Percentiles rank a stretch among this genome's conserved stretches.
Evolutionary conservation across 352 stramenopile species (phyloP).

Genomic region (Phytophthora hybrid): DNA sequence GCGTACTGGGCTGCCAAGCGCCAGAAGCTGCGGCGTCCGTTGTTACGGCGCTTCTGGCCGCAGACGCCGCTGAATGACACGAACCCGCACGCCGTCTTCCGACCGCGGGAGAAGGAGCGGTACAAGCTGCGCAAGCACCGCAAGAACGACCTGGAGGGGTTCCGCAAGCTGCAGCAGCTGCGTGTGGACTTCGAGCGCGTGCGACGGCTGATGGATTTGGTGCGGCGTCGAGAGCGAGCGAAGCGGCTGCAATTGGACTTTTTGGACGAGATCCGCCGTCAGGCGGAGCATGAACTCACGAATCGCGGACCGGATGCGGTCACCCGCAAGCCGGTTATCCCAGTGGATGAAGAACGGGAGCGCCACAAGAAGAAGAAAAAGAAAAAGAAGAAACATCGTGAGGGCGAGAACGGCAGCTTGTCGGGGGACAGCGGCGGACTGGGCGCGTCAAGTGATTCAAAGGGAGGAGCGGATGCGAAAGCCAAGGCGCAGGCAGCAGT

Average conservation of each 20-base stretch:
- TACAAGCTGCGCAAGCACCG: constrained; percentile 97
- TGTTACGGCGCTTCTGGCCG: constrained; percentile 96
- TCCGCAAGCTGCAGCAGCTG: constrained; percentile 94
- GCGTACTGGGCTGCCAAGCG: constrained; percentile 97
- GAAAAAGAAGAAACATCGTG: constrained; percentile 82
- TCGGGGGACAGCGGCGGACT: constrained; percentile 3
- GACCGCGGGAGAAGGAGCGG: constrained; percentile 96
- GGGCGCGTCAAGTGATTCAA: constrained; percentile 12
- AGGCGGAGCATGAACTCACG: constrained; percentile 73
- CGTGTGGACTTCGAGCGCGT: constrained; percentile 94
- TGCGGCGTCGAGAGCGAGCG: constrained; percentile 87
- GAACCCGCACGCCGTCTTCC: constrained; percentile 99
- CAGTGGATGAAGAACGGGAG: constrained; percentile 61
- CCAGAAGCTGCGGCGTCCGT: constrained; percentile 90
- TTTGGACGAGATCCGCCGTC: constrained; percentile 75
- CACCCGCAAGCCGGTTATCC: constrained; percentile 62
- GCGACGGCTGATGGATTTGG: constrained; percentile 82
- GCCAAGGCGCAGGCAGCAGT: constrained; percentile 23
- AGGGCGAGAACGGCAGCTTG: constrained; percentile 44
- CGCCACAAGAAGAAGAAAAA: constrained; percentile 67
- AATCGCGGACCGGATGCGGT: constrained; percentile 43
- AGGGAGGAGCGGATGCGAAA: constrained; percentile 23
- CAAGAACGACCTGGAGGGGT: constrained; percentile 97
- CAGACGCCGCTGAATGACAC: constrained; percentile 96
- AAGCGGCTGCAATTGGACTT: constrained; percentile 86